Evolutionary conservation across 805 yeast genomes (phyloP).

Genomic region (Tetrapisispora iriomotensis): DNA sequence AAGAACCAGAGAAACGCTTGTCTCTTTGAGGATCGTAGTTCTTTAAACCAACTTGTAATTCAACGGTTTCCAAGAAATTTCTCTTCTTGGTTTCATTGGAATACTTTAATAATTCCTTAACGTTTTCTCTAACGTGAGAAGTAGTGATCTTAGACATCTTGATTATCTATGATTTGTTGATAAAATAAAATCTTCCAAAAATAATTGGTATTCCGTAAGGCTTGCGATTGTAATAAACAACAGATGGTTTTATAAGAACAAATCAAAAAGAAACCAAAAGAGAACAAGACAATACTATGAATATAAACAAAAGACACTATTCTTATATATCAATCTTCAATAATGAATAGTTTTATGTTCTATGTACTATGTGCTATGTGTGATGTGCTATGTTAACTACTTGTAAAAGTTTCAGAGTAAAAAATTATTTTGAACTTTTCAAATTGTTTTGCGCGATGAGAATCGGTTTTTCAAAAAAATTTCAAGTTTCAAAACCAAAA

Average conservation of each 20-base stretch:
- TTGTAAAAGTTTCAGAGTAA: too few species aligned
- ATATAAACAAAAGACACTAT: neutral
- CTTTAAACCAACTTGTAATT: constrained; percentile 98
- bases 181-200: constrained; percentile 59
- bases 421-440: too few species aligned
- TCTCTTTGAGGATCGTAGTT: constrained; percentile 99
- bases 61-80: constrained; percentile 99
- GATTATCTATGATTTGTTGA: constrained; percentile 42
- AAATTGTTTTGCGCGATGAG: too few species aligned
- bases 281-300: neutral
- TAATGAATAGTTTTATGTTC: too few species aligned
- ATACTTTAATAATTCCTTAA: constrained; percentile 79
- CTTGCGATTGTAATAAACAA: constrained; percentile 33
- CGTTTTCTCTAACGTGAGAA: constrained; percentile 94
- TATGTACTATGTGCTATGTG: too few species aligned
- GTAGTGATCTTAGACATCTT: constrained; percentile 82
- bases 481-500: too few species aligned
- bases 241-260: constrained; percentile 1
- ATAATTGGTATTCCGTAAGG: constrained; percentile 46
- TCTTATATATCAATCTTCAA: too few species aligned
- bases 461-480: too few species aligned
- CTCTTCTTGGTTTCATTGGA: constrained; percentile 97
- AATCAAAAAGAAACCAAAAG: neutral
- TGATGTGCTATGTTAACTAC: too few species aligned
- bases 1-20: constrained; percentile 99